Percentiles rank a stretch among this genome's conserved stretches.
These are phyloP conservation scores for Alopecurus myosuroides DNA, from an alignment of 176 grass and related monocot genomes.

Conservation along the genomic window DNA sequence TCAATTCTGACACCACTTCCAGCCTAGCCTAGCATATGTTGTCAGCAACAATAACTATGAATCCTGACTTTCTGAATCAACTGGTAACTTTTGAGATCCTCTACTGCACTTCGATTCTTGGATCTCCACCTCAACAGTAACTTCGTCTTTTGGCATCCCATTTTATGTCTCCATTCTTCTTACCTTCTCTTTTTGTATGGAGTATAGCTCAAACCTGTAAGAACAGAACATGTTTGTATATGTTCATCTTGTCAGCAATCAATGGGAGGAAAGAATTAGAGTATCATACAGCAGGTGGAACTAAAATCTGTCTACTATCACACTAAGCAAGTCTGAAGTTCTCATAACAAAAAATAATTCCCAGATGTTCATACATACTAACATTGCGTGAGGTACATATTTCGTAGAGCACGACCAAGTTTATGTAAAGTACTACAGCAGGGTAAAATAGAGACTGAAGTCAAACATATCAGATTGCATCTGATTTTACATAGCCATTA, in stretches of 20 bases:
- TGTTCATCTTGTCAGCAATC: neutral
- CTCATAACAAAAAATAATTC: too few species aligned
- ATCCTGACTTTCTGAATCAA: constrained; percentile 31
- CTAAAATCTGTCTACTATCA: constrained; percentile 1
- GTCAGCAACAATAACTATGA: constrained; percentile 25
- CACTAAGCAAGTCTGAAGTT: too few species aligned
- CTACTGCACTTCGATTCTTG: constrained; percentile 51
- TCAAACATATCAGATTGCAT: too few species aligned
- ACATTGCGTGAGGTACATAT: too few species aligned
- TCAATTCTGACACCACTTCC: neutral
- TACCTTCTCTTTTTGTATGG: constrained; percentile 70
- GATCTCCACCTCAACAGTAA: constrained; percentile 83
- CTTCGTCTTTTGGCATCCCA: constrained; percentile 31
- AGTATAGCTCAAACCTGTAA: constrained; percentile 65
- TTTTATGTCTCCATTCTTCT: constrained; percentile 55
- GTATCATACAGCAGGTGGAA: neutral
- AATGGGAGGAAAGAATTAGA: neutral
- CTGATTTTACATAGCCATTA: too few species aligned
- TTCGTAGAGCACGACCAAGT: too few species aligned
- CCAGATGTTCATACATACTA: too few species aligned
- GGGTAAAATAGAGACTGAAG: too few species aligned
- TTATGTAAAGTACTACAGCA: too few species aligned
- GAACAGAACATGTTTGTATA: neutral
- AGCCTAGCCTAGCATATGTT: constrained; percentile 17
- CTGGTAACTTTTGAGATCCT: constrained; percentile 25